Evolutionary conservation across 2,329 filamentous ascomycete genomes (phyloP), one percentile per base, ranked within the genome.

Genomic region (Aureobasidium namibiae): DNA sequence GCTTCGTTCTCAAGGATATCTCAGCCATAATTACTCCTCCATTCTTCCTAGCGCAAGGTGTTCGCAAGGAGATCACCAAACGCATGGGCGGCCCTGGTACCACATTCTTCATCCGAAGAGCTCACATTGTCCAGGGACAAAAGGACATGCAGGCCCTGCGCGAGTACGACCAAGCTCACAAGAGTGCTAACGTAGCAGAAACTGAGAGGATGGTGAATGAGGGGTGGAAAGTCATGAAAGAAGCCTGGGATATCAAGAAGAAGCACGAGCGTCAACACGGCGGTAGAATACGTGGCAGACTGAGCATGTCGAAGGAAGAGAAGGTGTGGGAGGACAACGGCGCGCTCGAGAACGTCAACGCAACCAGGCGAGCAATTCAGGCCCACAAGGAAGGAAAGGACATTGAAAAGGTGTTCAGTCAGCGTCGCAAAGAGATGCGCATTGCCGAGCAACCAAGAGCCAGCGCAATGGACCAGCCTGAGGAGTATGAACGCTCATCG

Each of bases 31-130:
- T 75, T 58, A 82, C 83, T 1, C 73, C 95, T 4, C 89, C 90
- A 0, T 91, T 87, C 5, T 95, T 94, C 67, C 82, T 89, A 3
- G 87, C 92, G 78, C 89, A 92, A 69, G 91, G 91, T 2, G 78
- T 94, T 1, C 85, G 92, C 66, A 88, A 88, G 41, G 87, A 92
- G 69, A 79, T 94, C 56, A 80, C 85, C 62, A 90, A 87, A 63
- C 65, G 65, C 21, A 56, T 61, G 2, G 64, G 66, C 23, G 68
- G 66, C 5, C 65, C 65, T 9, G 66, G 67, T 13, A 65, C 65
- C 4, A 67, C 69, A 36, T 34, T 58, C 1, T 67, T 65, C 31
- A 66, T 72, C 38, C 66, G 68, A 9, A 62, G 64, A 46, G 66
- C 68, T 3, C 67, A 68, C 33, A 67, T 72, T 36, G 64, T 69